These are phyloP conservation scores for Dysphania ambrosioides DNA, from an alignment of 148 eudicot species.

Conservation along the genomic window DNA sequence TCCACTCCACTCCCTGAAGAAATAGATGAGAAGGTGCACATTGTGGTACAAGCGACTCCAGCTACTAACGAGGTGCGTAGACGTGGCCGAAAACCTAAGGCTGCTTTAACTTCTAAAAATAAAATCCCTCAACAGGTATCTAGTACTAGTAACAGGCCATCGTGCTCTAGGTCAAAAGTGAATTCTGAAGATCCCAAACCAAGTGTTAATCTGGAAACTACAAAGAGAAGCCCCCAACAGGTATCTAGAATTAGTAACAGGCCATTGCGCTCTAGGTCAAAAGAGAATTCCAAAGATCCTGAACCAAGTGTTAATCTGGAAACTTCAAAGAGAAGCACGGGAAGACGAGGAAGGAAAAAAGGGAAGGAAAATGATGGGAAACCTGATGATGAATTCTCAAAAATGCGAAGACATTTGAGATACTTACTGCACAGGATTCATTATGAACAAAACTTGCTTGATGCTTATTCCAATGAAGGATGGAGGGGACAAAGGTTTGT, in stretches of 20 bases:
- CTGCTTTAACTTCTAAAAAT: constrained; percentile 22
- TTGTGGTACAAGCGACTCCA: constrained; percentile 23
- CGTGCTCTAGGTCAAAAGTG: constrained; percentile 49
- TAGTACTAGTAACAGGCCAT: constrained; percentile 31
- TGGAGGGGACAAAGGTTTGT: constrained; percentile 97
- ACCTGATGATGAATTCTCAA: constrained; percentile 51
- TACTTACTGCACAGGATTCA: constrained; percentile 65
- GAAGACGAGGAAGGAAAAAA: constrained; percentile 41
- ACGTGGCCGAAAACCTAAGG: constrained; percentile 23
- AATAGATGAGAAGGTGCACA: neutral
- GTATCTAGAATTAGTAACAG: constrained; percentile 34
- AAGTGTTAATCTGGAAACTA: constrained; percentile 30
- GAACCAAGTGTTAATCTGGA: constrained; percentile 29
- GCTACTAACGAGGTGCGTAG: constrained; percentile 18
- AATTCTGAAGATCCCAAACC: constrained; percentile 36
- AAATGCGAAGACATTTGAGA: constrained; percentile 59
- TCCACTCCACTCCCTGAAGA: neutral
- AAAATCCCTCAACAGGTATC: constrained; percentile 31
- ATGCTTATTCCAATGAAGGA: constrained; percentile 91
- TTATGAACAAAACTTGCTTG: constrained; percentile 73
- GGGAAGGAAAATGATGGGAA: constrained; percentile 36
- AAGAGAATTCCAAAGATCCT: constrained; percentile 39
- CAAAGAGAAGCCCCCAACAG: constrained; percentile 26
- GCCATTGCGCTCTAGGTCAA: constrained; percentile 43
- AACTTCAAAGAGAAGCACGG: constrained; percentile 33